These are phyloP conservation scores for Phytophthora uliginosa DNA, from an alignment of 352 stramenopile genomes.

Conservation along the genomic window DNA sequence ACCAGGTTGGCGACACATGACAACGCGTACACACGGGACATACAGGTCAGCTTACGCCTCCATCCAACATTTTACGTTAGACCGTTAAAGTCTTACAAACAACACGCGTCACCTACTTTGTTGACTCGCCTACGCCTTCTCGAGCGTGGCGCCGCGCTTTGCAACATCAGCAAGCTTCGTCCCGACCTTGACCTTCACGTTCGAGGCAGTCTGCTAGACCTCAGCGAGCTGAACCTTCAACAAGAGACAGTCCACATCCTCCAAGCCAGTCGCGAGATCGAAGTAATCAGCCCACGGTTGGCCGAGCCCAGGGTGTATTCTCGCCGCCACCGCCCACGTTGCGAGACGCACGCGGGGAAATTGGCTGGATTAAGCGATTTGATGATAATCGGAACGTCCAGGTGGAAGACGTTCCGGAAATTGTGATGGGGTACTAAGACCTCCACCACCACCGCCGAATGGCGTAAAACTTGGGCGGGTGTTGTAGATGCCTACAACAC, in stretches of 20 bases:
- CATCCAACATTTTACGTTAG: neutral
- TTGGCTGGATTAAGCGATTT: neutral
- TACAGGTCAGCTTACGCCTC: neutral
- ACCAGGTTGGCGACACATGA: neutral
- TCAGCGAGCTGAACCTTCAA: neutral
- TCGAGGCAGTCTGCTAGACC: neutral
- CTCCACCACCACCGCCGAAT: neutral
- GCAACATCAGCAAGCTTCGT: neutral
- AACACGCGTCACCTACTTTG: neutral
- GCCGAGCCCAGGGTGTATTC: neutral
- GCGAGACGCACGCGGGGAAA: neutral
- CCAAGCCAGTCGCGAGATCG: neutral
- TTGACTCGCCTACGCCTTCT: neutral
- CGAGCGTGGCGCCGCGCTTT: neutral
- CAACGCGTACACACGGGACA: neutral
- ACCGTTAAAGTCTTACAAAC: neutral
- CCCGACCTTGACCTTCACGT: neutral
- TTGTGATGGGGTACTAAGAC: neutral
- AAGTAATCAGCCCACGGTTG: neutral
- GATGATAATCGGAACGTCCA: neutral
- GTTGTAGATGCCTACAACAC: neutral
- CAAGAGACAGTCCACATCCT: neutral
- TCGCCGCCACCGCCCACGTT: neutral
- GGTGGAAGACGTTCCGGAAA: neutral
- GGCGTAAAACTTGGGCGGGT: neutral